These are phyloP conservation scores for Fusarium sp. DNA, from an alignment of 2,329 filamentous ascomycete genomes.

Conservation along the genomic window DNA sequence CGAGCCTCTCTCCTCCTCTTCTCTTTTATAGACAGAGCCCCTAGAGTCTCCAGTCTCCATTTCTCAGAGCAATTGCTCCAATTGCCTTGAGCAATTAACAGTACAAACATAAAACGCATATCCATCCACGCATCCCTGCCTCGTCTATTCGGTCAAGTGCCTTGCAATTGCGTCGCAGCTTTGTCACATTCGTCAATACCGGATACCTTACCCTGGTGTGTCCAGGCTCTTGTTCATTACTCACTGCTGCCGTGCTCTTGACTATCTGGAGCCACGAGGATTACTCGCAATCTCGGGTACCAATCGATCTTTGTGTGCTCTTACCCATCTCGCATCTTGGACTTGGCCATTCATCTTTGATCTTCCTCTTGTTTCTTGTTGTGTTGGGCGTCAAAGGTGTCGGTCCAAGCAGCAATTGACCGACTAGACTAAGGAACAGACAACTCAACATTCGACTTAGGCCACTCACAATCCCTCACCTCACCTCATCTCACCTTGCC, in stretches of 20 bases:
- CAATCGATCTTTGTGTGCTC: conserved; percentile 25
- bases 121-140: neutral
- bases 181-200: neutral
- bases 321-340: conserved; percentile 17
- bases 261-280: conserved; percentile 4
- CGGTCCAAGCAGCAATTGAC: conserved; percentile 26
- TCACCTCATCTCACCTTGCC: neutral
- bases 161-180: conserved; percentile 13
- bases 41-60: conserved; percentile 21
- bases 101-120: conserved; percentile 5
- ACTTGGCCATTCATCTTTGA: conserved; percentile 4
- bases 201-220: conserved; percentile 4
- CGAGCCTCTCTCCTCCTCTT: conserved; percentile 13
- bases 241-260: neutral
- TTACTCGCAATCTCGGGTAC: conserved; percentile 19
- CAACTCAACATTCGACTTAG: conserved; percentile 31
- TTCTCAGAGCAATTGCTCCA: conserved; percentile 27
- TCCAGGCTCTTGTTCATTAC: conserved; percentile 2
- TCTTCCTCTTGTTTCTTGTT: neutral
- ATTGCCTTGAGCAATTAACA: conserved; percentile 18
- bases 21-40: conserved; percentile 21
- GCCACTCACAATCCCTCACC: conserved; percentile 16
- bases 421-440: conserved; percentile 33
- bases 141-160: neutral
- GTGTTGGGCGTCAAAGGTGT: conserved; percentile 33